These are phyloP conservation scores for Solanum chiquidenum DNA, from an alignment of 257 asterid species.

Conservation along the genomic window DNA sequence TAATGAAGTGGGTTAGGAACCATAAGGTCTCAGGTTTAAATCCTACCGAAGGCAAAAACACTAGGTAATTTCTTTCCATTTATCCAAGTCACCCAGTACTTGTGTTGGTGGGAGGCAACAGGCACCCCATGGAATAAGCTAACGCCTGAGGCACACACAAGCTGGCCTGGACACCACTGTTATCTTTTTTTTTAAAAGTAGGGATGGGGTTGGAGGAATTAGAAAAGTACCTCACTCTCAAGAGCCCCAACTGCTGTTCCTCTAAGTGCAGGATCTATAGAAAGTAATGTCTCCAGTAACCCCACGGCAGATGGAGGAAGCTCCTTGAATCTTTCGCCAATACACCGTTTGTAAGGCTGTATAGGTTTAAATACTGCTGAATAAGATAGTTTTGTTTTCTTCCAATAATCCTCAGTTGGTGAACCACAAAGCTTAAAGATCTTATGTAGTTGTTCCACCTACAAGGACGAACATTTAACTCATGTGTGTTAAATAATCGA, in stretches of 20 bases:
- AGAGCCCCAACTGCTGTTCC: conserved; percentile 46
- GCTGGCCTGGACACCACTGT: background rate
- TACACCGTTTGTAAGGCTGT: conserved; percentile 33
- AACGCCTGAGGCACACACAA: background rate
- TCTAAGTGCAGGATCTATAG: conserved; percentile 40
- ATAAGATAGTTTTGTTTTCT: conserved; percentile 32
- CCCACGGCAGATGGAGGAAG: conserved; percentile 33
- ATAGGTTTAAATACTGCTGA: conserved; percentile 38
- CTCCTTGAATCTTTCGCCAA: conserved; percentile 34
- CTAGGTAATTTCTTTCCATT: background rate
- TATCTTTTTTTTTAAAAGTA: background rate
- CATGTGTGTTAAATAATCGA: background rate
- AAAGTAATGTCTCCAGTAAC: conserved; percentile 34
- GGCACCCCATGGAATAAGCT: background rate
- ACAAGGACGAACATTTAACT: background rate
- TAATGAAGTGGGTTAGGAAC: background rate
- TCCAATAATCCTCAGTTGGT: conserved; percentile 57
- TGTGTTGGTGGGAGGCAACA: background rate
- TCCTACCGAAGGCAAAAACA: background rate
- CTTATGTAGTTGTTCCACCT: conserved; percentile 60
- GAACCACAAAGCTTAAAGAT: conserved; percentile 62
- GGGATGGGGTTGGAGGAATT: background rate
- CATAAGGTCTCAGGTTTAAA: background rate
- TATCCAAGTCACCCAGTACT: background rate
- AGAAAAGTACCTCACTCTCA: conserved; percentile 29